phyloP scores from a whole-genome alignment of 1,284 basidiomycete species.

The Entoloma clypeatum region DNA sequence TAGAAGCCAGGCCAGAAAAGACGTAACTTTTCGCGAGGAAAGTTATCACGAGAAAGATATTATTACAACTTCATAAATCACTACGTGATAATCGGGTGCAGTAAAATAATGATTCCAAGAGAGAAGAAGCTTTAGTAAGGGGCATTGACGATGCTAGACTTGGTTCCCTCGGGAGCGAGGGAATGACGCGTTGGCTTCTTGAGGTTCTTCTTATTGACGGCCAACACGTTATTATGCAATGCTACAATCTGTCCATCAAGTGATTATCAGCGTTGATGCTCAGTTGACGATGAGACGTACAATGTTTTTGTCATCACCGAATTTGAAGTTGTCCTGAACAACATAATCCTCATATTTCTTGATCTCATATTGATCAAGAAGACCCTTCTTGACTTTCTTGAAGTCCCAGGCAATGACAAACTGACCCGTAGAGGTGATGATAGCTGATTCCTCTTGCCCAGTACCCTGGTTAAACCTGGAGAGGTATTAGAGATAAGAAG shows the following conservation, averaged over 20 bases:
- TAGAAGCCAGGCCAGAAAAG: no score
- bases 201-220: constrained; percentile 90
- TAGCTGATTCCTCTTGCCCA: constrained; percentile 88
- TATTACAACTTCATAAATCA: not conserved
- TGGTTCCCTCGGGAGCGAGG: constrained; percentile 52
- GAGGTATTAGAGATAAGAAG: not conserved
- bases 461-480: constrained; percentile 88
- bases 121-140: constrained; percentile 49
- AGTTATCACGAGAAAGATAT: no score
- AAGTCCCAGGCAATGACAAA: constrained; percentile 98
- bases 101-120: constrained; percentile 18
- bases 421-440: constrained; percentile 94
- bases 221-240: constrained; percentile 89
- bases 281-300: constrained; percentile 42
- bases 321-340: constrained; percentile 96
- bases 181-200: constrained; percentile 84
- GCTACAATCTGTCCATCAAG: constrained; percentile 73
- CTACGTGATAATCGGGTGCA: not conserved
- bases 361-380: constrained; percentile 90
- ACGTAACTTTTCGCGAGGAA: no score
- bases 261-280: constrained; percentile 3
- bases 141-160: constrained; percentile 64
- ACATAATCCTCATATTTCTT: constrained; percentile 95
- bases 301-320: constrained; percentile 93
- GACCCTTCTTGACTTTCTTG: constrained; percentile 89